Percentiles rank a stretch among this genome's conserved stretches.
phyloP scores from a whole-genome alignment of 1,284 basidiomycete genomes.

The Austroboletus rostrupii region DNA sequence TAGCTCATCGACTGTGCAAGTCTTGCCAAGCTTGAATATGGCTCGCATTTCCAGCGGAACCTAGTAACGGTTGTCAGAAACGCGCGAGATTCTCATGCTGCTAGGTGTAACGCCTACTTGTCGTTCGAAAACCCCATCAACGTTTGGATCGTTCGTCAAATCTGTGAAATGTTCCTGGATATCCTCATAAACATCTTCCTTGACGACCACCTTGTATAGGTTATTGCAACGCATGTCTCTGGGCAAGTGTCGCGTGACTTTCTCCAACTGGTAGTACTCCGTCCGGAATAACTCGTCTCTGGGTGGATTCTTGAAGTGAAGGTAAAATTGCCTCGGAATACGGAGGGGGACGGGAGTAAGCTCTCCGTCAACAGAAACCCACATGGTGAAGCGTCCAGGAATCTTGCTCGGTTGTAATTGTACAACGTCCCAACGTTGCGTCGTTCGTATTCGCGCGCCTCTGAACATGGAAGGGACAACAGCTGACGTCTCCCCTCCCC shows the following conservation, averaged over 20 bases:
- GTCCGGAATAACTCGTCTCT: conserved; percentile 62
- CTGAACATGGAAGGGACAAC: conserved; percentile 79
- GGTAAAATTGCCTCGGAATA: conserved; percentile 89
- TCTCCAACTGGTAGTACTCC: conserved; percentile 69
- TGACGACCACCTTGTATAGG: conserved; percentile 81
- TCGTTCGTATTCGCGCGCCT: conserved; percentile 62
- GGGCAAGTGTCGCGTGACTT: conserved; percentile 78
- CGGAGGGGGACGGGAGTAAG: conserved; percentile 79
- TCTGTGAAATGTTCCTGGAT: conserved; percentile 90
- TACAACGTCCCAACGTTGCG: conserved; percentile 87
- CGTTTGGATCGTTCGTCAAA: conserved; percentile 90
- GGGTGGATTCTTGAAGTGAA: conserved; percentile 77
- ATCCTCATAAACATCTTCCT: conserved; percentile 81
- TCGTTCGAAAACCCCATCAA: conserved; percentile 93
- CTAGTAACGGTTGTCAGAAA: conserved; percentile 35
- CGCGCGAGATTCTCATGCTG: neutral
- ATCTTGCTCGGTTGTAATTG: conserved; percentile 80
- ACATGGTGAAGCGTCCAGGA: conserved; percentile 85
- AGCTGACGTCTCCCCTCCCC: conserved; percentile 37
- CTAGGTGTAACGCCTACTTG: conserved; percentile 51
- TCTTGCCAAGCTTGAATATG: conserved; percentile 80
- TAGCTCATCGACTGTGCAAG: conserved; percentile 69
- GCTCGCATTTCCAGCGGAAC: conserved; percentile 85
- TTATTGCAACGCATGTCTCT: conserved; percentile 75
- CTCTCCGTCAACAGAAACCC: conserved; percentile 83